A percentile compares a stretch with the other conserved stretches of the same genome.
phyloP scores from a whole-genome alignment of 2,329 filamentous ascomycete genomes.

The Penicillium nordicum region DNA sequence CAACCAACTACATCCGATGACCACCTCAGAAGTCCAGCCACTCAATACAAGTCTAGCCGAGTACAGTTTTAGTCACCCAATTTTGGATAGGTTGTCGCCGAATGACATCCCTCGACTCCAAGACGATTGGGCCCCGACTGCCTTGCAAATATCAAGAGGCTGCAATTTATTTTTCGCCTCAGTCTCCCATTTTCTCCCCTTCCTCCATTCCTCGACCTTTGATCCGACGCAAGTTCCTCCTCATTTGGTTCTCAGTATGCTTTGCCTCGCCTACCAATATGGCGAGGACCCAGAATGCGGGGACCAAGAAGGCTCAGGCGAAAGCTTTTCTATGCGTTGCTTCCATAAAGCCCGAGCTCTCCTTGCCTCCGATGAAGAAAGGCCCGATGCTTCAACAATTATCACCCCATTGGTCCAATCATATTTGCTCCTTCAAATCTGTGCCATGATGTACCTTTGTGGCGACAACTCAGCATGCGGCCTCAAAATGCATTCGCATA shows the following conservation, averaged over 20 bases:
- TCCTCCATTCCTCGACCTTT: slow-evolving; percentile 40
- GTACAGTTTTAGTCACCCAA: background rate
- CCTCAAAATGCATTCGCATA: slow-evolving; percentile 40
- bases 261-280: slow-evolving; percentile 41
- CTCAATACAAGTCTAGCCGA: background rate
- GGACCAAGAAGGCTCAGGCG: slow-evolving; percentile 25
- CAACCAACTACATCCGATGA: background rate
- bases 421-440: slow-evolving; percentile 42
- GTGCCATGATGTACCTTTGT: slow-evolving; percentile 45
- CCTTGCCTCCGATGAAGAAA: slow-evolving; percentile 20
- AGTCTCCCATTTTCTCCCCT: slow-evolving; percentile 39
- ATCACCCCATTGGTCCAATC: slow-evolving; percentile 36
- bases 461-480: slow-evolving; percentile 35
- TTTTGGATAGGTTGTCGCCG: background rate
- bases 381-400: slow-evolving; percentile 10
- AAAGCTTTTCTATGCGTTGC: slow-evolving; percentile 31
- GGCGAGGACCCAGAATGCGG: slow-evolving; percentile 36
- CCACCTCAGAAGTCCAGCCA: background rate
- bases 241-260: slow-evolving; percentile 36
- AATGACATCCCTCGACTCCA: slow-evolving; percentile 11
- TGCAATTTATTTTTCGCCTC: slow-evolving; percentile 38
- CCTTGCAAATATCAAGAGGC: slow-evolving; percentile 31
- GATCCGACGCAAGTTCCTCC: slow-evolving; percentile 22
- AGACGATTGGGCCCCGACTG: slow-evolving; percentile 33
- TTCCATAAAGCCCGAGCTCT: slow-evolving; percentile 33